These are phyloP conservation scores for Cytospora paraplurivora DNA, from an alignment of 2,329 filamentous ascomycete genomes.

Conservation along the genomic window DNA sequence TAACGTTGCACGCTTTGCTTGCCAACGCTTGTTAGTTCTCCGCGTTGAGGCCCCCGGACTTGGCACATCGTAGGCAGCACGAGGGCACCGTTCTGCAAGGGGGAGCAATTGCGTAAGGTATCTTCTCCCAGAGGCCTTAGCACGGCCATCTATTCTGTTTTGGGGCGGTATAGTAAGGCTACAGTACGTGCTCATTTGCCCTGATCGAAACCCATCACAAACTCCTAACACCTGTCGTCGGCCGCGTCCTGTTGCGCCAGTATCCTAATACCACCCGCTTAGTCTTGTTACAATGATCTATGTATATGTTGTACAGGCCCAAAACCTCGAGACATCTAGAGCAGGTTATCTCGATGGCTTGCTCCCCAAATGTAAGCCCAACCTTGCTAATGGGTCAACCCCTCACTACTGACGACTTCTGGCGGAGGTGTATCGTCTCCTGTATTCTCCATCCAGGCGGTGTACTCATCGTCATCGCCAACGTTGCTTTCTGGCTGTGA, in stretches of 20 bases:
- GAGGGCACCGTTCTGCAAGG: neutral
- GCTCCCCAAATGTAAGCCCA: neutral
- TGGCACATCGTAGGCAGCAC: neutral
- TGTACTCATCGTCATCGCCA: constrained; percentile 46
- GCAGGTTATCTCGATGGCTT: neutral
- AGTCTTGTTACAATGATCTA: constrained; percentile 7
- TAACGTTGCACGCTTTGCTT: neutral
- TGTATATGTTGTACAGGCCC: constrained; percentile 7
- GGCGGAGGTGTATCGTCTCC: constrained; percentile 23
- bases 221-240: constrained; percentile 8
- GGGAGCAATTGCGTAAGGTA: neutral
- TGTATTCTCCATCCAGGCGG: constrained; percentile 30
- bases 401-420: constrained; percentile 15
- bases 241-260: constrained; percentile 5
- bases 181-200: neutral
- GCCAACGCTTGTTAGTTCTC: neutral
- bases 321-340: neutral
- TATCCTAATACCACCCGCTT: constrained; percentile 7
- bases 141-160: constrained; percentile 10
- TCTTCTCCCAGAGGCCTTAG: neutral
- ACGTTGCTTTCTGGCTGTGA: constrained; percentile 37
- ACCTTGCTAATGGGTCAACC: constrained; percentile 5
- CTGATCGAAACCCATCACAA: neutral
- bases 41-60: neutral
- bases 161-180: constrained; percentile 17